phyloP scores from a whole-genome alignment of 352 stramenopile species.

The Lagenidium giganteum region DNA sequence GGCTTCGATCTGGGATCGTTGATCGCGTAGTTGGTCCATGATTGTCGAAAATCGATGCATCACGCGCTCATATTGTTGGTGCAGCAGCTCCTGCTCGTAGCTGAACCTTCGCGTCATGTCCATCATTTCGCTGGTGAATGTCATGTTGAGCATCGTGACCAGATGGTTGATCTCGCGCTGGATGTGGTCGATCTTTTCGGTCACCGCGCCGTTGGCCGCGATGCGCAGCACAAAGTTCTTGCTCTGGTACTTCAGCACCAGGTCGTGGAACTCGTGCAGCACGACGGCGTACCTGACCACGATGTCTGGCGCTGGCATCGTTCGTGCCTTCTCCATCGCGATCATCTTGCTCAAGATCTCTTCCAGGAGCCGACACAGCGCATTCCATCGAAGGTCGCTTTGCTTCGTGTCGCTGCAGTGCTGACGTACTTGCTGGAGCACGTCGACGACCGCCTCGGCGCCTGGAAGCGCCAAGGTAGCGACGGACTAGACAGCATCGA shows the following conservation, averaged over 20 bases:
- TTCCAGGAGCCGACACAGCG: constrained; percentile 14
- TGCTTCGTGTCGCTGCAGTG: constrained; percentile 19
- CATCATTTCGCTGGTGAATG: constrained; percentile 14
- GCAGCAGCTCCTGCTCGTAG: background rate
- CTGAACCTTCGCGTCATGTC: constrained; percentile 6
- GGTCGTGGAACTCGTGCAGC: constrained; percentile 10
- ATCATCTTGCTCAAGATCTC: constrained; percentile 14
- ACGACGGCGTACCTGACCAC: constrained; percentile 12
- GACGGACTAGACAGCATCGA: too few relatives aligned
- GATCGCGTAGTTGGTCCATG: constrained; percentile 18
- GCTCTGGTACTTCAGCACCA: constrained; percentile 17
- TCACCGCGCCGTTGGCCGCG: constrained; percentile 19
- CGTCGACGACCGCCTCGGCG: too few relatives aligned
- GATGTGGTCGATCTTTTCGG: constrained; percentile 10
- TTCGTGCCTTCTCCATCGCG: too few relatives aligned
- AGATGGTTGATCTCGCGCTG: constrained; percentile 21
- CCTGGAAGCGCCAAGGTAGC: too few relatives aligned
- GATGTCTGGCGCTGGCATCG: constrained; percentile 10
- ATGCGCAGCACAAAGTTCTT: constrained; percentile 17
- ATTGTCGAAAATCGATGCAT: constrained; percentile 16
- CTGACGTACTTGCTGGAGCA: too few relatives aligned
- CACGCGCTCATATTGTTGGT: background rate
- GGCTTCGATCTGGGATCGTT: constrained; percentile 11
- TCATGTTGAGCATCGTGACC: constrained; percentile 22
- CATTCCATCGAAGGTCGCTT: constrained; percentile 13